phyloP scores from a whole-genome alignment of 2,329 filamentous ascomycete species.

The Fusarium sp. region DNA sequence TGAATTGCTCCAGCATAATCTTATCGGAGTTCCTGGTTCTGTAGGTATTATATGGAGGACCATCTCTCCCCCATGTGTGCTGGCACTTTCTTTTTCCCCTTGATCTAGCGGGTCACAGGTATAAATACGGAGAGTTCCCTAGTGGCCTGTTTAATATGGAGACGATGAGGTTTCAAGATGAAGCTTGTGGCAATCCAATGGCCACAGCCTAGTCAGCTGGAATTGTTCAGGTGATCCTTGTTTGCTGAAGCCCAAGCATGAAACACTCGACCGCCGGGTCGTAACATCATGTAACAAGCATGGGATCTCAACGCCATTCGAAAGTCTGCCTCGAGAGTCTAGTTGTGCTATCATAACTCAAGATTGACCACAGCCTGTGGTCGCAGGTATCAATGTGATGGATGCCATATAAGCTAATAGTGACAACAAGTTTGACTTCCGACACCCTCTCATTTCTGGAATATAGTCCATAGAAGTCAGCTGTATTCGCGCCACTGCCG shows the following conservation, averaged over 20 bases:
- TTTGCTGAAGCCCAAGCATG: slow-evolving; percentile 4
- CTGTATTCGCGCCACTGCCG: not conserved
- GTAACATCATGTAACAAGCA: slow-evolving; percentile 3
- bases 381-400: not conserved
- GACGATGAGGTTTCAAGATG: slow-evolving; percentile 11
- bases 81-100: not conserved
- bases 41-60: not conserved
- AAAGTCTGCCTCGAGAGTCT: not conserved
- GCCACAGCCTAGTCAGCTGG: not conserved
- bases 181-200: slow-evolving; percentile 2
- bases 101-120: not conserved
- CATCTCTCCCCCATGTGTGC: not conserved
- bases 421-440: not conserved
- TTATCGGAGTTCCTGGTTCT: not conserved
- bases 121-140: slow-evolving; percentile 1
- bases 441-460: not conserved
- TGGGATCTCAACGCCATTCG: not conserved
- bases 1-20: not conserved
- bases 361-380: not conserved
- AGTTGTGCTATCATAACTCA: not conserved
- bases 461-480: not conserved
- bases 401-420: not conserved
- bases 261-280: not conserved
- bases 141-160: slow-evolving; percentile 33
- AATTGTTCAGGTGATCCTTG: slow-evolving; percentile 10